Conservation (phyloP, 805 yeast genomes). For the Starmerella vitae region DNA sequence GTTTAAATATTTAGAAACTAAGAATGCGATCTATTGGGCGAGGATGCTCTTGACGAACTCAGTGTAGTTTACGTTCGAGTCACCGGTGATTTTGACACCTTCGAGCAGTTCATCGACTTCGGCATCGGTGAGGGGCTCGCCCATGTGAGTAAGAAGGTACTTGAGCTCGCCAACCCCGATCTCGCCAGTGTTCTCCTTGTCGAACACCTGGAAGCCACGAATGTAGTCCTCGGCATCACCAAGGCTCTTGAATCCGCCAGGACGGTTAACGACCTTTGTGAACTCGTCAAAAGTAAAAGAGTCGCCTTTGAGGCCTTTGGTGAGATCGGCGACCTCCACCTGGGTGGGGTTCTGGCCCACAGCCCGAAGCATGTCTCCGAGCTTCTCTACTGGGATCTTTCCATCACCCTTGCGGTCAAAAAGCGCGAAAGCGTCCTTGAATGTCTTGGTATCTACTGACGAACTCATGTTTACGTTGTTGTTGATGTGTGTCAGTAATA, state of each 20-base stretch:
- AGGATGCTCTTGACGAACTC: slow-evolving; percentile 83
- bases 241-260: slow-evolving; percentile 62
- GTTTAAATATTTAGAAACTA: background rate
- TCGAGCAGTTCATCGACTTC: slow-evolving; percentile 94
- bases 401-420: slow-evolving; percentile 96
- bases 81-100: slow-evolving; percentile 86
- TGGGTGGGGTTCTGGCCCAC: slow-evolving; percentile 97
- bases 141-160: slow-evolving; percentile 87
- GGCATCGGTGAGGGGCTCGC: slow-evolving; percentile 77
- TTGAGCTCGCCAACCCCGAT: slow-evolving; percentile 95
- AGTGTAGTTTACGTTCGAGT: slow-evolving; percentile 88
- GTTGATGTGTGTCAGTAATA: background rate
- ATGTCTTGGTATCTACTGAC: slow-evolving; percentile 31
- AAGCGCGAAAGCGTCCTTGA: slow-evolving; percentile 89
- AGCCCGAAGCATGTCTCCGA: slow-evolving; percentile 90
- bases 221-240: slow-evolving; percentile 89
- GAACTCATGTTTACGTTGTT: slow-evolving; percentile 10
- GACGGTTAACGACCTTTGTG: slow-evolving; percentile 64
- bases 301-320: slow-evolving; percentile 29
- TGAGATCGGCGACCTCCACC: slow-evolving; percentile 60
- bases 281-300: slow-evolving; percentile 60
- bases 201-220: slow-evolving; percentile 94
- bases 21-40: slow-evolving; percentile 46
- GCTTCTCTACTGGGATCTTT: slow-evolving; percentile 62
- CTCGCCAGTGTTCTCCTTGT: slow-evolving; percentile 87